phyloP scores from a whole-genome alignment of 2,329 filamentous ascomycete genomes.

The Epichloe elymi region DNA sequence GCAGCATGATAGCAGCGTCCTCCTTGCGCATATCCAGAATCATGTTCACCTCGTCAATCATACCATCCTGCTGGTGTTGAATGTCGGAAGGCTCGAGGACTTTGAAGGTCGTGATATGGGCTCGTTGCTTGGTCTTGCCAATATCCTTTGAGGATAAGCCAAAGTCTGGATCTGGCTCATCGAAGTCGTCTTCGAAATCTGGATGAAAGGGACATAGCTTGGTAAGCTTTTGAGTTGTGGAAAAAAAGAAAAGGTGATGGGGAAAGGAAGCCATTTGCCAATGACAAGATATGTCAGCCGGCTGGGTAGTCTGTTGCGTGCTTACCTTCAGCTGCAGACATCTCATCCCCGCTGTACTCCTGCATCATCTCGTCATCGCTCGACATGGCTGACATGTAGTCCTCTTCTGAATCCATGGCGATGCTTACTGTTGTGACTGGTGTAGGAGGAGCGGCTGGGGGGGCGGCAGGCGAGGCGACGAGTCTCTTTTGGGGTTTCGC shows the following conservation, averaged over 20 bases:
- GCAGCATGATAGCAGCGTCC: conserved; percentile 77
- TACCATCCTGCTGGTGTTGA: conserved; percentile 68
- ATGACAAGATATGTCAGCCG: no score
- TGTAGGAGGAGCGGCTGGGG: conserved; percentile 39
- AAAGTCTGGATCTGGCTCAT: conserved; percentile 42
- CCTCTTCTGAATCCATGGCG: conserved; percentile 90
- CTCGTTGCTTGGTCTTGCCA: conserved; percentile 55
- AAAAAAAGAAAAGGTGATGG: neutral
- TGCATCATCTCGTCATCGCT: conserved; percentile 61
- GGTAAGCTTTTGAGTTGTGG: neutral
- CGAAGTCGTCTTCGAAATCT: conserved; percentile 47
- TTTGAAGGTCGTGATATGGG: conserved; percentile 75
- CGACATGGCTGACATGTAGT: conserved; percentile 74
- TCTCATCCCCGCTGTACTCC: conserved; percentile 65
- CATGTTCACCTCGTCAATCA: conserved; percentile 81
- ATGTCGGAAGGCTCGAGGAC: conserved; percentile 73
- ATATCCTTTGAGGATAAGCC: conserved; percentile 45
- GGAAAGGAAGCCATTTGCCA: conserved; percentile 2
- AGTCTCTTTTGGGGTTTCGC: conserved; percentile 37
- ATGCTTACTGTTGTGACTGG: conserved; percentile 39
- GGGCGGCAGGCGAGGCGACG: conserved; percentile 38
- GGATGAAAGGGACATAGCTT: neutral
- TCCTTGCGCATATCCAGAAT: conserved; percentile 84
- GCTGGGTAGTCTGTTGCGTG: neutral
- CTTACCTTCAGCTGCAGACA: conserved; percentile 39